These are phyloP conservation scores for Trapa incisa DNA, from an alignment of 345 rosid genomes.

Conservation along the genomic window DNA sequence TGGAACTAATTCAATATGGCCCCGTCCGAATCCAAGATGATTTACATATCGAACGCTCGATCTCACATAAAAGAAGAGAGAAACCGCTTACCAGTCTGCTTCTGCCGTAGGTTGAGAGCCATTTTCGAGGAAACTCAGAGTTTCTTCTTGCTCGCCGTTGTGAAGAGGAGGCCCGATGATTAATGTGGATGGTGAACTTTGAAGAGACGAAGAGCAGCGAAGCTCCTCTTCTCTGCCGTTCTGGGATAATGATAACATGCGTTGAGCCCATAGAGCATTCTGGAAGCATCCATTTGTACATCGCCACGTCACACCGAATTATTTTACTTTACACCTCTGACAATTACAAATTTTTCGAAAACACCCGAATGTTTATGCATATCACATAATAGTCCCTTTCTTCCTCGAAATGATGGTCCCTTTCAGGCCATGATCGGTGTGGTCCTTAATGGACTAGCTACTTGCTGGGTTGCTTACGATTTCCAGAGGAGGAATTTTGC, in stretches of 20 bases:
- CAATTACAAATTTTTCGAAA: neutral
- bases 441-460: too few species aligned
- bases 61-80: neutral
- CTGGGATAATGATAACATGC: neutral
- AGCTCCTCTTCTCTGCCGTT: neutral
- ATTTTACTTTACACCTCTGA: neutral
- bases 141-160: neutral
- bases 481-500: neutral
- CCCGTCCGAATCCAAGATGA: too few species aligned
- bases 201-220: neutral
- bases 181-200: neutral
- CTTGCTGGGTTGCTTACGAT: neutral
- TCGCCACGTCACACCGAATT: neutral
- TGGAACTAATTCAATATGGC: neutral
- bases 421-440: too few species aligned
- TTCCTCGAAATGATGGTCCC: neutral
- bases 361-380: neutral
- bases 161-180: neutral
- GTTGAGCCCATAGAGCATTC: neutral
- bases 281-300: neutral
- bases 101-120: slow-evolving; percentile 98
- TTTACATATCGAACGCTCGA: neutral
- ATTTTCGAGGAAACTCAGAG: slow-evolving; percentile 20
- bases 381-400: neutral
- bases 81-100: slow-evolving; percentile 61